Evolutionary conservation across 345 rosid species (phyloP).

Genomic region (Physaria fendleri): DNA sequence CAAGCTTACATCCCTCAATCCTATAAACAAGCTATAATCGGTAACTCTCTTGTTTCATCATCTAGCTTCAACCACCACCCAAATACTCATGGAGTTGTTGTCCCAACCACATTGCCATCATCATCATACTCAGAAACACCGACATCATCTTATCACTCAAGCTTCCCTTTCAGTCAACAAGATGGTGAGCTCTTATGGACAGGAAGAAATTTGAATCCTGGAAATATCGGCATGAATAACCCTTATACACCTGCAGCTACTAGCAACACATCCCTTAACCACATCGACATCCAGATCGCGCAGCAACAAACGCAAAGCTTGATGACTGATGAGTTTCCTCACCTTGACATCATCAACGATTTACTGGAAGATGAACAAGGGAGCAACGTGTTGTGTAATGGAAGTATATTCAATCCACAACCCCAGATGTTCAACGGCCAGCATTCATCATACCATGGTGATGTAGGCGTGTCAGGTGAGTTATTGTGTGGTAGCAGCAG

Average conservation of each 20-base stretch:
- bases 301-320: conserved; percentile 46
- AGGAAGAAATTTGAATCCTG: conserved; percentile 33
- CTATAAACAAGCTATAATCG: conserved; percentile 72
- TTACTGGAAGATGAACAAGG: conserved; percentile 83
- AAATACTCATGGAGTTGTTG: conserved; percentile 43
- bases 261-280: conserved; percentile 21
- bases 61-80: conserved; percentile 38
- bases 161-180: conserved; percentile 43
- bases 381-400: conserved; percentile 33
- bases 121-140: conserved; percentile 40
- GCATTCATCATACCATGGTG: conserved; percentile 41
- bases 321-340: conserved; percentile 80
- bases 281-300: conserved; percentile 34
- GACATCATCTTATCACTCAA: conserved; percentile 39
- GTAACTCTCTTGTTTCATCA: conserved; percentile 50
- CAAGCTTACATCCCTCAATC: conserved; percentile 62
- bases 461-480: conserved; percentile 51
- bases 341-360: conserved; percentile 93
- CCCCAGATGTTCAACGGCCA: conserved; percentile 46
- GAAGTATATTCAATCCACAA: conserved; percentile 22
- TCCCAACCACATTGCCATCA: conserved; percentile 37
- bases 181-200: conserved; percentile 36
- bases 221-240: conserved; percentile 16
- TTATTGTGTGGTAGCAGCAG: conserved; percentile 50
- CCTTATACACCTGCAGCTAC: neutral